Conservation (phyloP, 148 eudicot species). For the Silene latifolia region DNA sequence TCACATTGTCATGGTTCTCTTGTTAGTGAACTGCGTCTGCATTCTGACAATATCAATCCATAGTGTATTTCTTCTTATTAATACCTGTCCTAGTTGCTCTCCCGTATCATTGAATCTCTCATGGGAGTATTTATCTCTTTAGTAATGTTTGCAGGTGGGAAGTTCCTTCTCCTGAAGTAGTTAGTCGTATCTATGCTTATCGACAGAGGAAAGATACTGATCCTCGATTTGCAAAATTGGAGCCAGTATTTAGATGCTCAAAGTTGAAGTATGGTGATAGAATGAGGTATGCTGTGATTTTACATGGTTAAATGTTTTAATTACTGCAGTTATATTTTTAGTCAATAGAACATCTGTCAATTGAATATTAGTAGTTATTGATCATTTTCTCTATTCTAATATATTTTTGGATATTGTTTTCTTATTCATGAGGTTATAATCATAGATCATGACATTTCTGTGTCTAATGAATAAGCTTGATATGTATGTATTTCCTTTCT, state of each 20-base stretch:
- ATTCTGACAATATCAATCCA: neutral
- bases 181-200: slow-evolving; percentile 51
- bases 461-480: neutral
- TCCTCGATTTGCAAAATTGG: slow-evolving; percentile 78
- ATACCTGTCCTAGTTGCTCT: neutral
- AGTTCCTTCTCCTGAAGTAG: slow-evolving; percentile 67
- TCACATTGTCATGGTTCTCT: neutral
- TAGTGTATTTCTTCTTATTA: neutral
- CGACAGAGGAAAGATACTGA: slow-evolving; percentile 44
- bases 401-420: neutral
- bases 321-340: neutral
- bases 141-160: slow-evolving; percentile 69
- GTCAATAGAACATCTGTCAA: neutral
- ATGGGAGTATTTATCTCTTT: slow-evolving; percentile 4
- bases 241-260: slow-evolving; percentile 83
- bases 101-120: neutral
- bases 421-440: neutral
- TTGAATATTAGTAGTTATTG: neutral
- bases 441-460: neutral
- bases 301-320: neutral
- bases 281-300: slow-evolving; percentile 47
- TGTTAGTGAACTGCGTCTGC: neutral
- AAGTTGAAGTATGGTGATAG: slow-evolving; percentile 56
- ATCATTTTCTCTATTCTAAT: neutral
- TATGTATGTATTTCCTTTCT: neutral